phyloP scores from a whole-genome alignment of 2,329 filamentous ascomycete genomes.

The Epichloe typhina region DNA sequence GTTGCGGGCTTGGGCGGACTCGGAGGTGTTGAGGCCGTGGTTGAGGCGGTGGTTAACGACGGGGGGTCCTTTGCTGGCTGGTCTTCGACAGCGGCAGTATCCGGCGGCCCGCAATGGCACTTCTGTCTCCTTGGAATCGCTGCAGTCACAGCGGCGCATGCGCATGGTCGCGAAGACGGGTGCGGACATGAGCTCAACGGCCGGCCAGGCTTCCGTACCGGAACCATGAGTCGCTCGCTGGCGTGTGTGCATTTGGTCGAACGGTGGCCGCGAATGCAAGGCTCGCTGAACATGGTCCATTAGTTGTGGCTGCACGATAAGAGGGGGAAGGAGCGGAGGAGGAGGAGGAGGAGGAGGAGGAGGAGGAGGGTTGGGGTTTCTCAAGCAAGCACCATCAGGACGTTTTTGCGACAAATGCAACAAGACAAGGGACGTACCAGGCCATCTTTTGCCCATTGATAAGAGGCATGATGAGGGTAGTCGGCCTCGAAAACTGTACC shows the following conservation, averaged over 20 bases:
- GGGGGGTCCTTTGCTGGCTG: constrained; percentile 15
- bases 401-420: neutral
- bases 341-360: neutral
- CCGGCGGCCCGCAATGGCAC: constrained; percentile 35
- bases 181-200: constrained; percentile 59
- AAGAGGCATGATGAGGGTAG: constrained; percentile 42
- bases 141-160: constrained; percentile 49
- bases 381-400: neutral
- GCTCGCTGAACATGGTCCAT: constrained; percentile 36
- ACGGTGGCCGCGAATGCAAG: constrained; percentile 63
- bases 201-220: constrained; percentile 58
- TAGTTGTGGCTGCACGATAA: neutral
- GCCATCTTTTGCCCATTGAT: constrained; percentile 62
- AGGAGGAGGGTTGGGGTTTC: neutral
- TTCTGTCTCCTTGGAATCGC: constrained; percentile 46
- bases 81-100: constrained; percentile 9
- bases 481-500: neutral
- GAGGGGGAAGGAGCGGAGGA: neutral
- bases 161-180: constrained; percentile 45
- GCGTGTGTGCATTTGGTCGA: constrained; percentile 63
- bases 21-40: constrained; percentile 13
- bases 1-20: constrained; percentile 19
- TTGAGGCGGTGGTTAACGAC: constrained; percentile 8
- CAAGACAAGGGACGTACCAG: constrained; percentile 39
- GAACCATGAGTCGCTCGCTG: constrained; percentile 53